These are phyloP conservation scores for Pyrus communis DNA, from an alignment of 306 rosid genomes.

Conservation along the genomic window DNA sequence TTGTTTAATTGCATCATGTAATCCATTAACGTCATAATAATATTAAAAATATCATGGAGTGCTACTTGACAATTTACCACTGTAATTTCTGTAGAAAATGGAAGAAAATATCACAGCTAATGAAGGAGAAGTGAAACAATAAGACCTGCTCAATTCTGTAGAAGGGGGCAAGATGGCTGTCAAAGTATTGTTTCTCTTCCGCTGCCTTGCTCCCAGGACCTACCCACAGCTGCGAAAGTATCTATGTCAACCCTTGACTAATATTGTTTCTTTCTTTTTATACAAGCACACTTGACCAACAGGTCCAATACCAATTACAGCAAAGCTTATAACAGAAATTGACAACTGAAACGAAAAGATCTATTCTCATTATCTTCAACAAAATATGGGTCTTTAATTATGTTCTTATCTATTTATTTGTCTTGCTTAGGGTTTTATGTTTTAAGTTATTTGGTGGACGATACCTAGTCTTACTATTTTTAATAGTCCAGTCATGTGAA, in stretches of 20 bases:
- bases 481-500: no score
- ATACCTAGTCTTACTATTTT: no score
- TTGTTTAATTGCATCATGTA: not conserved
- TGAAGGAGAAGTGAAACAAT: not conserved
- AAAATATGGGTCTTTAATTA: not conserved
- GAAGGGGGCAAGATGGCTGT: constrained; percentile 89
- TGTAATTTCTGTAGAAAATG: not conserved
- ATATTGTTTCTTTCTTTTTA: not conserved
- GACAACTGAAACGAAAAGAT: constrained; percentile 3
- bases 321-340: constrained; percentile 5
- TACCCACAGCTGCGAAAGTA: constrained; percentile 76
- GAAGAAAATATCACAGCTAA: not conserved
- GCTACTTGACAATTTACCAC: not conserved
- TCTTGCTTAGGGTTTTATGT: no score
- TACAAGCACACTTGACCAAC: not conserved
- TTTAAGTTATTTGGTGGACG: no score
- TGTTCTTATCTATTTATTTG: no score
- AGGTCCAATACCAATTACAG: not conserved
- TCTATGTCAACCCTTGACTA: constrained; percentile 11
- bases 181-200: constrained; percentile 80
- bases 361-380: not conserved
- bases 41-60: not conserved
- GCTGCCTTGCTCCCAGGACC: constrained; percentile 96
- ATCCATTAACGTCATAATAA: not conserved
- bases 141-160: constrained; percentile 92